Conservation (phyloP, 2,329 filamentous ascomycete species). For the Colletotrichum filicis region DNA sequence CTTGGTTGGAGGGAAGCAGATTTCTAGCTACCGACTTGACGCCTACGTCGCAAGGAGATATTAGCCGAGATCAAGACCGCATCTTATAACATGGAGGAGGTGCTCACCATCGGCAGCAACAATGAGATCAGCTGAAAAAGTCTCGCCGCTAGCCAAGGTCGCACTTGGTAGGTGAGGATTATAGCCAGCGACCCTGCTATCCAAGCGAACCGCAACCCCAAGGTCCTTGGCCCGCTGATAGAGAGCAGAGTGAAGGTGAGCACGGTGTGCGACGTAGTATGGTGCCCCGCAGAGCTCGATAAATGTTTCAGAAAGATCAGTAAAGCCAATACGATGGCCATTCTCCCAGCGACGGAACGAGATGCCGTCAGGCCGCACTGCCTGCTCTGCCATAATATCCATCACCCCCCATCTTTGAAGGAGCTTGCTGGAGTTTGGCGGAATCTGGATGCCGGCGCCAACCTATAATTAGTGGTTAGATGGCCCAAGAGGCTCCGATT, state of each 20-base stretch:
- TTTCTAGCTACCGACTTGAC: constrained; percentile 44
- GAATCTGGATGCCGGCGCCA: constrained; percentile 37
- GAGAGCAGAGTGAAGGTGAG: constrained; percentile 47
- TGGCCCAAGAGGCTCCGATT: neutral
- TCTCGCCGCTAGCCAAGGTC: constrained; percentile 38
- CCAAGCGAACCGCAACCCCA: constrained; percentile 39
- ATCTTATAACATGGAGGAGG: neutral
- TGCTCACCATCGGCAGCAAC: constrained; percentile 49
- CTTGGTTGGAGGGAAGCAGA: constrained; percentile 28
- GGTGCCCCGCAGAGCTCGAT: constrained; percentile 42
- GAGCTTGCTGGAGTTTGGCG: constrained; percentile 36
- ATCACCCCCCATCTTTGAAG: constrained; percentile 37
- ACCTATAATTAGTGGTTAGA: constrained; percentile 10
- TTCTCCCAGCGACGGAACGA: constrained; percentile 41
- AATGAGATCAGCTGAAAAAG: constrained; percentile 44
- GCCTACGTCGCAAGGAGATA: constrained; percentile 29
- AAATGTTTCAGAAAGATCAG: constrained; percentile 38
- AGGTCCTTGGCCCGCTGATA: constrained; percentile 41
- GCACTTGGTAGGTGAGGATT: constrained; percentile 38
- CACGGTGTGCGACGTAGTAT: constrained; percentile 49
- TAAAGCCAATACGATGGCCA: constrained; percentile 39
- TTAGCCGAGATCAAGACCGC: neutral
- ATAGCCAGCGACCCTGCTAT: constrained; percentile 40
- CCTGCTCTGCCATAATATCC: constrained; percentile 38
- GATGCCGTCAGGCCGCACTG: constrained; percentile 37